phyloP scores from a whole-genome alignment of 2,329 filamentous ascomycete genomes.

The Colletotrichum lentis region DNA sequence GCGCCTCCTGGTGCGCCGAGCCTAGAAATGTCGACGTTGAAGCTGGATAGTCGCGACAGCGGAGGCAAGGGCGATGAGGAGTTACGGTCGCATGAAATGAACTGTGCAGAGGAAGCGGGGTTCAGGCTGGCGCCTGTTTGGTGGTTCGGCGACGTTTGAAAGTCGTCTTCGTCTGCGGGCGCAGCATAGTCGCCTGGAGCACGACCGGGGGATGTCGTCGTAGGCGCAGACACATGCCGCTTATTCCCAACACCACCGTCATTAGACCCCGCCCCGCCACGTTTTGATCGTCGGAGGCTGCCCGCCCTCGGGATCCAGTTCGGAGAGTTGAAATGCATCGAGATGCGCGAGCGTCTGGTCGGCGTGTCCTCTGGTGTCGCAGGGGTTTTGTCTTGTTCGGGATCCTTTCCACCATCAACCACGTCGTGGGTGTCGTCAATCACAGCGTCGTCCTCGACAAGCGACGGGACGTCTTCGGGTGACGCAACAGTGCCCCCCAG shows the following conservation, averaged over 20 bases:
- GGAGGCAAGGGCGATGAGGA: conserved; percentile 65
- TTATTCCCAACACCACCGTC: conserved; percentile 52
- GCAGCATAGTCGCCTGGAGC: conserved; percentile 42
- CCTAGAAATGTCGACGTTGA: conserved; percentile 62
- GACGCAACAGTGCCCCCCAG: conserved; percentile 26
- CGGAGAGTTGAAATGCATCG: conserved; percentile 67
- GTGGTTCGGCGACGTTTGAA: conserved; percentile 43
- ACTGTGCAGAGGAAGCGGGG: conserved; percentile 44
- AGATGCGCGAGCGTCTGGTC: conserved; percentile 58
- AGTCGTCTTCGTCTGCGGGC: conserved; percentile 23
- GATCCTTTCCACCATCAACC: conserved; percentile 5
- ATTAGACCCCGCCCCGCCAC: conserved; percentile 54
- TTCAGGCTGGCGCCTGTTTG: conserved; percentile 43
- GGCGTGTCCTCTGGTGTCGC: conserved; percentile 51
- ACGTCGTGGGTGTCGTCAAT: conserved; percentile 20
- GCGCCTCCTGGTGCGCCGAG: conserved; percentile 55
- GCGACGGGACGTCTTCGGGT: conserved; percentile 18
- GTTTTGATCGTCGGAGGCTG: conserved; percentile 65
- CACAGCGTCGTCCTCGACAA: neutral
- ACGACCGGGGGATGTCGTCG: conserved; percentile 46
- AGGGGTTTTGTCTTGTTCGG: conserved; percentile 25
- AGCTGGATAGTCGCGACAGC: conserved; percentile 62
- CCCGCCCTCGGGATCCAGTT: conserved; percentile 65
- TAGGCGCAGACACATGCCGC: conserved; percentile 64
- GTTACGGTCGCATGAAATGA: conserved; percentile 52